Evolutionary conservation across 2,329 filamentous ascomycete species (phyloP).

Genomic region (Diplodia intermedia): DNA sequence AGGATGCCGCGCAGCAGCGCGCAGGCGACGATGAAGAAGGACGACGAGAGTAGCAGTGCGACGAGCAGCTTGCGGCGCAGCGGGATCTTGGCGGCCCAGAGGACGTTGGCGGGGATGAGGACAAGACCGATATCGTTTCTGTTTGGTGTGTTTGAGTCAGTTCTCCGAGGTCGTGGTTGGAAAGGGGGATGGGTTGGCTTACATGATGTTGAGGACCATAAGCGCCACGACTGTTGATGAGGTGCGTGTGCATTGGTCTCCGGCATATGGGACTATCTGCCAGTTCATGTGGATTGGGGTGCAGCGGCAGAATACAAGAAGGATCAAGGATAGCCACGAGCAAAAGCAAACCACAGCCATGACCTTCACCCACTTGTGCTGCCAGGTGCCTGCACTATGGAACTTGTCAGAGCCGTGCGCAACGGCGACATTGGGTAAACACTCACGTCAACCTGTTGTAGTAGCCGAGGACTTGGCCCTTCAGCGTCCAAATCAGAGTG

Average conservation of each 20-base stretch:
- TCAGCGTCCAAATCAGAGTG: slow-evolving; percentile 53
- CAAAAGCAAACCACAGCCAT: slow-evolving; percentile 42
- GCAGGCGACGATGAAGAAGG: slow-evolving; percentile 54
- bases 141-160: not conserved
- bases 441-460: slow-evolving; percentile 54
- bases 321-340: slow-evolving; percentile 46
- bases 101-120: slow-evolving; percentile 51
- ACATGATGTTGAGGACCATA: slow-evolving; percentile 47
- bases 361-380: slow-evolving; percentile 31
- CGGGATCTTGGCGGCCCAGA: slow-evolving; percentile 51
- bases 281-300: slow-evolving; percentile 50
- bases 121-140: slow-evolving; percentile 53
- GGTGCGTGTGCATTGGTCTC: slow-evolving; percentile 48
- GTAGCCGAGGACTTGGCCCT: slow-evolving; percentile 54
- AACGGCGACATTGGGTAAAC: not conserved
- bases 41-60: slow-evolving; percentile 51
- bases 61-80: slow-evolving; percentile 50
- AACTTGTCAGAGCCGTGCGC: not conserved
- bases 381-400: not conserved
- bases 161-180: not conserved
- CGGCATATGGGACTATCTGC: slow-evolving; percentile 53
- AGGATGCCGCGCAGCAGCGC: slow-evolving; percentile 53
- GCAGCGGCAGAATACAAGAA: slow-evolving; percentile 49
- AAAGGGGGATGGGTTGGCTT: not conserved
- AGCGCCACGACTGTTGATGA: slow-evolving; percentile 47